These are phyloP conservation scores for Cladosporium sphaerospermum DNA, from an alignment of 2,329 filamentous ascomycete species.

Conservation along the genomic window DNA sequence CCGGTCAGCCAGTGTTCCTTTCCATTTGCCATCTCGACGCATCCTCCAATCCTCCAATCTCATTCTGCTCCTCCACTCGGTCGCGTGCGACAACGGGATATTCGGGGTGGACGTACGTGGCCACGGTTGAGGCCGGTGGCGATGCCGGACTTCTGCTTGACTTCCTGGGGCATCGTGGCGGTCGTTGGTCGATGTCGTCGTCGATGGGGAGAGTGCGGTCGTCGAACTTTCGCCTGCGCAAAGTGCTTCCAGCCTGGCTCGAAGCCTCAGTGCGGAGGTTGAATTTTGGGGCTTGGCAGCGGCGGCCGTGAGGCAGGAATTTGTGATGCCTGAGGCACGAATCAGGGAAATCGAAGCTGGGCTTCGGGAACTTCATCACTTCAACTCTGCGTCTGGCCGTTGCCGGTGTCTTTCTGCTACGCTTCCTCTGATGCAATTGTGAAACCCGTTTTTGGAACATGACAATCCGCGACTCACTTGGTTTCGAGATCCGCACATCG, in stretches of 20 bases:
- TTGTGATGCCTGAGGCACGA: background rate
- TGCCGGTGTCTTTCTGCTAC: no score
- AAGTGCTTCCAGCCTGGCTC: background rate
- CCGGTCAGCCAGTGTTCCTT: conserved; percentile 4
- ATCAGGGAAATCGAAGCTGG: background rate
- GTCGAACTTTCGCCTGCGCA: conserved; percentile 8
- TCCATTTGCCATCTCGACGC: background rate
- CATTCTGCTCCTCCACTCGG: background rate
- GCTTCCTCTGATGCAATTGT: no score
- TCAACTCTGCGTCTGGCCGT: no score
- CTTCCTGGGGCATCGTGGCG: conserved; percentile 47
- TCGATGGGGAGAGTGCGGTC: conserved; percentile 12
- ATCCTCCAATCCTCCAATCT: background rate
- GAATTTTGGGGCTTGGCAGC: conserved; percentile 7
- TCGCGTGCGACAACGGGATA: background rate
- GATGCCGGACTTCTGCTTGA: conserved; percentile 50
- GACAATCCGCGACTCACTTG: no score
- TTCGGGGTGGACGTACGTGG: conserved; percentile 51
- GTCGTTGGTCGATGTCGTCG: conserved; percentile 22
- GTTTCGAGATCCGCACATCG: no score
- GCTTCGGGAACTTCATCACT: no score
- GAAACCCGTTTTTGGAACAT: no score
- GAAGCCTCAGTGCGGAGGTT: background rate
- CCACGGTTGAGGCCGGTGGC: conserved; percentile 59
- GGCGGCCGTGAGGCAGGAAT: background rate